Base-by-base conservation (phyloP, 2,329 filamentous ascomycete species). In the Truncatella angustata region DNA sequence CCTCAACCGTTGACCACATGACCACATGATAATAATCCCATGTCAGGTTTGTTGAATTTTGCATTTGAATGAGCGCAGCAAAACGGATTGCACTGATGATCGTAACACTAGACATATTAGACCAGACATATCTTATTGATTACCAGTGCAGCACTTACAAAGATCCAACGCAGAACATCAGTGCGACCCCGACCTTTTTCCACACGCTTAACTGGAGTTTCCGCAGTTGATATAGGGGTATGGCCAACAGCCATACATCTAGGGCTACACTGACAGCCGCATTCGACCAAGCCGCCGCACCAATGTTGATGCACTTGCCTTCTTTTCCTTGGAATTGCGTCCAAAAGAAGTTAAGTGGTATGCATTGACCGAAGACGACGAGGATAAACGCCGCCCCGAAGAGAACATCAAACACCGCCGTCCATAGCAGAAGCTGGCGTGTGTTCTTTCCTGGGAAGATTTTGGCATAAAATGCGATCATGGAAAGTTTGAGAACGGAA, bases 91-190 rank as follows among this genome's bases (percentile, higher is more conserved):
- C 58, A 42, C 60, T 65, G 30, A 70, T 61, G 20, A 70, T 34
- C 6, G 67, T 70, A 47, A 70, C 66, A 23, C 47, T 49, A 4
- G 5, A 11, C 16, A 4, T 18, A 47, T 32, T 32, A 47, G 30
- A 7, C 32, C 18, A 14, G 34, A 9, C n/a, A n/a, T 11, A 2
- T 40, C 5, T 16, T 11, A 32, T 32, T 32, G 14, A 21, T 40
- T 40, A 10, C 14, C 11, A 40, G 7, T 10, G 1, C 5, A 5
- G 14, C 4, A 50, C 47, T 50, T 20, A 50, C 47, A 71, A 70
- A 2, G 65, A 63, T 5, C 76, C 76, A 5, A 78, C 70, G n/a
- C 64, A 65, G 56, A 79, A 77, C 74, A 79, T 78, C 16, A 23
- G 11, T 3, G 35, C 58, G 1, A 76, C 70, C 47, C 73, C 68